A percentile compares a stretch with the other conserved stretches of the same genome.
phyloP scores from a whole-genome alignment of 345 rosid genomes.

The Populus alba region DNA sequence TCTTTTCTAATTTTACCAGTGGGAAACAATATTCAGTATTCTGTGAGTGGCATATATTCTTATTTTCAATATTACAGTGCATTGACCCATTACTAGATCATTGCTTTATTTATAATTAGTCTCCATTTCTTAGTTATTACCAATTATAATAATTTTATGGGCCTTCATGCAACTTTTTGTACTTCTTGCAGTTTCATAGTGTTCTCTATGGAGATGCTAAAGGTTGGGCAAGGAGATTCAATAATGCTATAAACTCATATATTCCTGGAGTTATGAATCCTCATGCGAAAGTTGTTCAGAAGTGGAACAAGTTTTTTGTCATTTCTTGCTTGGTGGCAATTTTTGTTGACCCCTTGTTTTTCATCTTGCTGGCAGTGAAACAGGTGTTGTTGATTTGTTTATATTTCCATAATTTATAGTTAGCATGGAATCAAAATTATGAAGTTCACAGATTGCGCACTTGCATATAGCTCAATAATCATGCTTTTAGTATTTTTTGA shows the following conservation, averaged over 20 bases:
- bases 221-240: conserved; percentile 70
- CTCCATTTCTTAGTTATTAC: background rate
- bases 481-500: background rate
- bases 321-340: conserved; percentile 73
- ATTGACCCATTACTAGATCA: background rate
- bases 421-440: background rate
- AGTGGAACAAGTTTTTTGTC: conserved; percentile 69
- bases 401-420: background rate
- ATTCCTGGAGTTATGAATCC: conserved; percentile 81
- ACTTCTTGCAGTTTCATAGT: conserved; percentile 53
- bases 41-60: background rate
- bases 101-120: background rate
- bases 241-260: conserved; percentile 30
- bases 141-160: background rate
- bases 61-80: background rate
- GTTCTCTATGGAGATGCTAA: conserved; percentile 73
- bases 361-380: conserved; percentile 56
- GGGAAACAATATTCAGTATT: background rate
- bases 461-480: background rate
- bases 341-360: conserved; percentile 78
- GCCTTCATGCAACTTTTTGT: background rate
- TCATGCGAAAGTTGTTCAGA: conserved; percentile 57
- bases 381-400: conserved; percentile 39
- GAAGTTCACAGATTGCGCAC: background rate
- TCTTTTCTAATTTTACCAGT: background rate